Percentiles rank a stretch among this genome's conserved stretches.
These are phyloP conservation scores for Moringa oleifera DNA, from an alignment of 345 rosid genomes.

Conservation along the genomic window DNA sequence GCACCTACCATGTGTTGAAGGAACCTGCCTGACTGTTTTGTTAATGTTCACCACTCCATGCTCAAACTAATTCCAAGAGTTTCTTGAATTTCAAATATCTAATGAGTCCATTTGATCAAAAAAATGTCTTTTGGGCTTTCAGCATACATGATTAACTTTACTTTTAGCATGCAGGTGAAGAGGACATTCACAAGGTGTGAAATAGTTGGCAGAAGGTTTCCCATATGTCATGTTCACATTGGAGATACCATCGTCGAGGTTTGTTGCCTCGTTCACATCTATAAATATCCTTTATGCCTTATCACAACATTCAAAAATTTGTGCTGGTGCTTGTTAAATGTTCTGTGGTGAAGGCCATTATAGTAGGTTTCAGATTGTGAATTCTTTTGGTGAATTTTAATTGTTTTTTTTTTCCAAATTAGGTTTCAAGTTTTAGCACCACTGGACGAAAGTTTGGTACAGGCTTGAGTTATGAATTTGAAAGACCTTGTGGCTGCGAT, in stretches of 20 bases:
- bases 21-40: background rate
- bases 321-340: background rate
- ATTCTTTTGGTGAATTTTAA: constrained; percentile 1
- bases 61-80: background rate
- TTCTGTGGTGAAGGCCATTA: background rate
- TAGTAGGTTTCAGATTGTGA: constrained; percentile 1
- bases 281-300: background rate
- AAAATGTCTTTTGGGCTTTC: background rate
- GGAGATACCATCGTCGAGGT: constrained; percentile 50
- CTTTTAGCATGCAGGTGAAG: constrained; percentile 31
- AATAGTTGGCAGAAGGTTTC: constrained; percentile 57
- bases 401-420: constrained; percentile 8
- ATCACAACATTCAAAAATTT: no score
- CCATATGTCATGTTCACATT: constrained; percentile 61
- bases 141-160: background rate
- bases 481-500: constrained; percentile 37
- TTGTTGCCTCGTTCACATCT: background rate
- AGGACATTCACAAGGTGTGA: constrained; percentile 40
- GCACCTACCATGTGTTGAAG: no score
- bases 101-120: background rate
- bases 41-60: no score
- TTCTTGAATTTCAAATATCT: background rate
- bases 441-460: constrained; percentile 22
- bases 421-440: constrained; percentile 77
- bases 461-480: constrained; percentile 24